Percentiles rank a stretch among this genome's conserved stretches.
Conservation (phyloP, 129 eudicot genomes). For the Erigeron canadensis region DNA sequence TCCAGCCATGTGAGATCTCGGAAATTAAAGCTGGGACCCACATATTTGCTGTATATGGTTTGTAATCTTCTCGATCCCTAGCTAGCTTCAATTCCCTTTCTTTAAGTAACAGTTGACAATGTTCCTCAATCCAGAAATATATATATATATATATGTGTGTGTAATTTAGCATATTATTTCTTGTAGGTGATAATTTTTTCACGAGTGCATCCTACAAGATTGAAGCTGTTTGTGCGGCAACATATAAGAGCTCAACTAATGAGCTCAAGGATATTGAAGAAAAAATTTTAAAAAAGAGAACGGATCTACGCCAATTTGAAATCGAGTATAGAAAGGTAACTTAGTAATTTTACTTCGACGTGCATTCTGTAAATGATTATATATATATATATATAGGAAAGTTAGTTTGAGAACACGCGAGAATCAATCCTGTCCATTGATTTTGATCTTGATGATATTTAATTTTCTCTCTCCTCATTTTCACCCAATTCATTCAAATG, state of each 20-base stretch:
- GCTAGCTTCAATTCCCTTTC: too few species aligned
- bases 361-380: not conserved
- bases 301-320: constrained; percentile 87
- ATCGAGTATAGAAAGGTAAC: constrained; percentile 83
- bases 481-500: too few species aligned
- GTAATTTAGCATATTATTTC: not conserved
- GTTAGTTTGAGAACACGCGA: too few species aligned
- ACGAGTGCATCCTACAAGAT: constrained; percentile 84
- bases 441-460: too few species aligned
- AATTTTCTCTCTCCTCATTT: too few species aligned
- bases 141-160: too few species aligned
- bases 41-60: constrained; percentile 93
- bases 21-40: constrained; percentile 93
- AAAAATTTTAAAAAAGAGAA: constrained; percentile 84
- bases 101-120: constrained; percentile 15
- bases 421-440: too few species aligned
- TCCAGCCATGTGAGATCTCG: constrained; percentile 92
- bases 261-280: constrained; percentile 80
- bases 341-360: not conserved
- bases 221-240: constrained; percentile 83
- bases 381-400: too few species aligned
- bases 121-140: not conserved
- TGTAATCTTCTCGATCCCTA: constrained; percentile 27
- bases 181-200: constrained; percentile 90
- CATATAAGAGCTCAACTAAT: constrained; percentile 75